phyloP scores from a whole-genome alignment of 23 red algal genomes.

The Chondrus crispus region DNA sequence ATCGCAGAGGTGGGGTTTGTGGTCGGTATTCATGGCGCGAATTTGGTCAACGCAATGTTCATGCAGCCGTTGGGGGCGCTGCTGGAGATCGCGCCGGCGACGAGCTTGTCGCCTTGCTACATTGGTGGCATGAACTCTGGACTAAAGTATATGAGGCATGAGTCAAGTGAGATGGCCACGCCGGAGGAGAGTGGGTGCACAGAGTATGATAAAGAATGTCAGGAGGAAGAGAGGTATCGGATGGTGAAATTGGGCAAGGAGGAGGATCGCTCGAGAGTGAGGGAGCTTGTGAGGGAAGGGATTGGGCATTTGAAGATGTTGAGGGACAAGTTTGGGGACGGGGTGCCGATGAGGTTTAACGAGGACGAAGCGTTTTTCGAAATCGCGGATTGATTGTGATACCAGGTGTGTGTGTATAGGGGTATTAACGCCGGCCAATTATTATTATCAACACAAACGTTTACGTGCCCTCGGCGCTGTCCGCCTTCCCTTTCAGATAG shows the following conservation, averaged over 20 bases:
- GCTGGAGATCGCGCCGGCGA: slow-evolving; percentile 50
- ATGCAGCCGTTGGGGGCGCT: slow-evolving; percentile 50
- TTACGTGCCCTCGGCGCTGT: too few species aligned
- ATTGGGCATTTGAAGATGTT: slow-evolving; percentile 14
- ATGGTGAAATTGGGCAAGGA: background rate
- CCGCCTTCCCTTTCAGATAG: too few species aligned
- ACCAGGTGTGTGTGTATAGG: too few species aligned
- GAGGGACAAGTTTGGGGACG: background rate
- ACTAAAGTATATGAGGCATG: slow-evolving; percentile 33
- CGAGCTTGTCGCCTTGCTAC: slow-evolving; percentile 7
- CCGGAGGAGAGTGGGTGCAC: slow-evolving; percentile 41
- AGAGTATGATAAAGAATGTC: background rate
- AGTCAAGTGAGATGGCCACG: background rate
- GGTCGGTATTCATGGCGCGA: slow-evolving; percentile 71
- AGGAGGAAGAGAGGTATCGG: background rate
- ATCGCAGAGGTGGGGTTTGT: slow-evolving; percentile 37
- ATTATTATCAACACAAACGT: too few species aligned
- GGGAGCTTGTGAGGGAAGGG: background rate
- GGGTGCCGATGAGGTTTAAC: slow-evolving; percentile 18
- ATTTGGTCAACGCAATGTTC: slow-evolving; percentile 65
- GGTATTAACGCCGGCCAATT: too few species aligned
- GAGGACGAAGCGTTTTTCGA: background rate
- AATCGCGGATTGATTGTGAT: too few species aligned
- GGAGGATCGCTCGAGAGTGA: background rate
- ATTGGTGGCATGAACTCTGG: slow-evolving; percentile 48